phyloP scores from a whole-genome alignment of 139 green algal species.

The Coelastrella sp. region DNA sequence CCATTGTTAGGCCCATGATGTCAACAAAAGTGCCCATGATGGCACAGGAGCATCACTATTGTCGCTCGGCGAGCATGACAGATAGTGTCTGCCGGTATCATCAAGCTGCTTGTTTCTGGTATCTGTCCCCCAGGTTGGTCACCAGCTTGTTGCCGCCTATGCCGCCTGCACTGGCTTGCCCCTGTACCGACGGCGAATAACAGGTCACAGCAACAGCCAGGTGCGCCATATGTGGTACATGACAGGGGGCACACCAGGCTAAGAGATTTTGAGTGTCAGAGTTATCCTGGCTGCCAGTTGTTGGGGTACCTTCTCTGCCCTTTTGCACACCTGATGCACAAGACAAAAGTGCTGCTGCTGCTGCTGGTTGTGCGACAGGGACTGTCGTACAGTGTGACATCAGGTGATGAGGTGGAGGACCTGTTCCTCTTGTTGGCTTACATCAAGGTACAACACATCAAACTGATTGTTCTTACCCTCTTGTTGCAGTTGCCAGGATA shows the following conservation, averaged over 20 bases:
- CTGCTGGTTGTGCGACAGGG: constrained; percentile 47
- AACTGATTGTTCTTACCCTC: no score
- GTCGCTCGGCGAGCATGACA: neutral
- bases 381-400: constrained; percentile 74
- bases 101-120: neutral
- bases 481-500: no score
- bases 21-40: no score
- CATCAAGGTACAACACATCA: constrained; percentile 59
- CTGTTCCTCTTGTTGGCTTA: constrained; percentile 80
- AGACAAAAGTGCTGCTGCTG: neutral
- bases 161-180: constrained; percentile 87
- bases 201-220: constrained; percentile 67
- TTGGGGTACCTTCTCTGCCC: neutral
- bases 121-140: constrained; percentile 73
- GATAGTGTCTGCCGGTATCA: no score
- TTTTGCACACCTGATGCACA: no score
- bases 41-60: neutral
- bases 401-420: constrained; percentile 96
- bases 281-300: neutral
- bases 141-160: constrained; percentile 87
- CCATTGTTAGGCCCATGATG: no score
- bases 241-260: neutral
- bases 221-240: neutral
- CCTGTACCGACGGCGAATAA: constrained; percentile 83
- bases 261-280: neutral